Evolutionary conservation across 768 basidiomycete genomes (phyloP).

Genomic region (Hebeloma cylindrosporum): DNA sequence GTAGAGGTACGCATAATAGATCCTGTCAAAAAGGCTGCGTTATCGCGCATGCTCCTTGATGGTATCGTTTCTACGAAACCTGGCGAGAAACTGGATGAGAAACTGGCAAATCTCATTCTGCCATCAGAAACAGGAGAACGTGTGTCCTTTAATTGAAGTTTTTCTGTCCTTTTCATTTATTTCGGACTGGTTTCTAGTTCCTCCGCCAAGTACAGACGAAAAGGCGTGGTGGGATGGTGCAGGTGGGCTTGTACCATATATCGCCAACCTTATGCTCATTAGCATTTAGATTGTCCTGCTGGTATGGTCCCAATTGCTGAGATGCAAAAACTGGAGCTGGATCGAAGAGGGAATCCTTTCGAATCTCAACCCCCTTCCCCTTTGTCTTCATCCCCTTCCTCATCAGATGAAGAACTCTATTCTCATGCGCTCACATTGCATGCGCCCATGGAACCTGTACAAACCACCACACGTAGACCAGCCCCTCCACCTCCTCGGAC

Average conservation of each 20-base stretch:
- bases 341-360: slow-evolving; percentile 62
- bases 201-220: slow-evolving; percentile 82
- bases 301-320: slow-evolving; percentile 51
- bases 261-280: background rate
- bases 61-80: slow-evolving; percentile 60
- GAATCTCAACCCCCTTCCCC: slow-evolving; percentile 67
- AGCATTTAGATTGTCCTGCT: slow-evolving; percentile 51
- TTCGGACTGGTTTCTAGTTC: slow-evolving; percentile 48
- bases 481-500: slow-evolving; percentile 45
- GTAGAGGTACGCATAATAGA: slow-evolving; percentile 81
- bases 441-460: slow-evolving; percentile 66
- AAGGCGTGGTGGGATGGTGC: slow-evolving; percentile 76
- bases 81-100: slow-evolving; percentile 71
- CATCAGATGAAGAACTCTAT: slow-evolving; percentile 85
- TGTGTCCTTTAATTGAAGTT: slow-evolving; percentile 29
- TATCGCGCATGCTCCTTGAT: slow-evolving; percentile 69
- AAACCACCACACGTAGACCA: slow-evolving; percentile 32
- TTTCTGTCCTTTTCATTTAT: background rate
- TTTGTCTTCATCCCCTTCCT: slow-evolving; percentile 73
- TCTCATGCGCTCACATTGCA: slow-evolving; percentile 70
- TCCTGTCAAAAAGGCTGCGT: slow-evolving; percentile 62
- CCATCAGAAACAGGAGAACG: slow-evolving; percentile 44
- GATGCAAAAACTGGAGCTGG: slow-evolving; percentile 32
- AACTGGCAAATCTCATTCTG: slow-evolving; percentile 58
- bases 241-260: slow-evolving; percentile 41